phyloP scores from a whole-genome alignment of 192 early-diverging fungal genomes.

The Thoreauomyces humboldtii region DNA sequence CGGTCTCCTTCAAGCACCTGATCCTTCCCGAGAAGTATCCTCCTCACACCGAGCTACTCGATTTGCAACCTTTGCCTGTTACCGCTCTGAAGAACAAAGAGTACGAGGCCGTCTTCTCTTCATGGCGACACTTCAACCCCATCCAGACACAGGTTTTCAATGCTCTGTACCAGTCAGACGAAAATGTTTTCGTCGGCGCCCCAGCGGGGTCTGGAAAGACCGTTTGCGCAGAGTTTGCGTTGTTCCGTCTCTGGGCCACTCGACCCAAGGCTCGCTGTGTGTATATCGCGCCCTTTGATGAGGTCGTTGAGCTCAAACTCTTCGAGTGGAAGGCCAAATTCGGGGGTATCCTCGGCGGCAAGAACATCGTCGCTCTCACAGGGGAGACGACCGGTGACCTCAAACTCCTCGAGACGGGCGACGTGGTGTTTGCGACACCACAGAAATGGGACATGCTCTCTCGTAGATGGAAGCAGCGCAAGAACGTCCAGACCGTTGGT shows the following conservation, averaged over 20 bases:
- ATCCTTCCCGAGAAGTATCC: constrained; percentile 89
- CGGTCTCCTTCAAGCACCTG: constrained; percentile 91
- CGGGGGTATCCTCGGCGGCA: constrained; percentile 76
- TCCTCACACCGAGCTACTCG: constrained; percentile 91
- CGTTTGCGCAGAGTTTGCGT: constrained; percentile 90
- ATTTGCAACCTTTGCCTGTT: constrained; percentile 86
- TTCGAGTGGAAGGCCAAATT: constrained; percentile 84
- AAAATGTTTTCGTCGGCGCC: constrained; percentile 89
- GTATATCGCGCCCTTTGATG: constrained; percentile 88
- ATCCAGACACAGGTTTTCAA: constrained; percentile 97
- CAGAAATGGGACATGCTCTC: constrained; percentile 93
- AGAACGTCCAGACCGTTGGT: constrained; percentile 84
- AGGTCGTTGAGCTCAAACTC: constrained; percentile 72
- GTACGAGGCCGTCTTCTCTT: constrained; percentile 67
- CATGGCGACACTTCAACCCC: constrained; percentile 78
- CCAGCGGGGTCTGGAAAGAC: constrained; percentile 95
- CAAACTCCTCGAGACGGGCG: constrained; percentile 84
- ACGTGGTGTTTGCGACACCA: constrained; percentile 88
- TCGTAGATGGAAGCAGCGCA: constrained; percentile 92
- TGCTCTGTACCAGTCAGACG: constrained; percentile 77
- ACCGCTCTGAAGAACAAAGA: constrained; percentile 72
- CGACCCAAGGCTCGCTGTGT: constrained; percentile 67
- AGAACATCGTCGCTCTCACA: constrained; percentile 82
- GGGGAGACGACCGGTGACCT: constrained; percentile 90
- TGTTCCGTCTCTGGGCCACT: constrained; percentile 80